Evolutionary conservation across 192 early-diverging fungal species (phyloP).

Genomic region (Rhizoclosmatium globosum): DNA sequence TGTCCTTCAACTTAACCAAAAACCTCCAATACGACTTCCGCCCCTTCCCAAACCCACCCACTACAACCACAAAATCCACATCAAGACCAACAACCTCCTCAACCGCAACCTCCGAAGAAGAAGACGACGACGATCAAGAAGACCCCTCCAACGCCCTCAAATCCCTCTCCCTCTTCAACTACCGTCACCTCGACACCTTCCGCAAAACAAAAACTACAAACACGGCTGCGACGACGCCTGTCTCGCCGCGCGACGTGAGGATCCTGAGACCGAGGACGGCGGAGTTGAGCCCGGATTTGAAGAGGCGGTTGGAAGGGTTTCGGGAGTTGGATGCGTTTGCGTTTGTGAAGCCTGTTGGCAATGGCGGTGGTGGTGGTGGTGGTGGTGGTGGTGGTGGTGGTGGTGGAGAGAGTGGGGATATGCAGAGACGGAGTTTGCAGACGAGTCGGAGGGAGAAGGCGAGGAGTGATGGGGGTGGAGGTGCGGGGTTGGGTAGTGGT

Average conservation of each 20-base stretch:
- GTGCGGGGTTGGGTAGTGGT: neutral
- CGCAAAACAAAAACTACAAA: neutral
- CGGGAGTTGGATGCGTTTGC: slow-evolving; percentile 35
- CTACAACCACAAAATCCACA: neutral
- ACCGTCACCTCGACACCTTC: neutral
- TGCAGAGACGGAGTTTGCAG: neutral
- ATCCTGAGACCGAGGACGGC: slow-evolving; percentile 34
- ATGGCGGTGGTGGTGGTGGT: neutral
- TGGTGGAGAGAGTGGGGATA: slow-evolving; percentile 7
- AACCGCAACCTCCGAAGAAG: neutral
- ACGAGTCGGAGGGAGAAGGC: no score
- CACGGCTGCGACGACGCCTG: neutral
- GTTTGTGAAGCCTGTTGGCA: slow-evolving; percentile 21
- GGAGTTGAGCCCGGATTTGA: slow-evolving; percentile 29
- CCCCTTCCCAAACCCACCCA: neutral
- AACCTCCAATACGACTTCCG: slow-evolving; percentile 38
- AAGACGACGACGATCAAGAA: slow-evolving; percentile 25
- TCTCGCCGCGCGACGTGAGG: neutral
- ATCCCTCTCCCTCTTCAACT: slow-evolving; percentile 4
- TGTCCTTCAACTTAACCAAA: slow-evolving; percentile 27
- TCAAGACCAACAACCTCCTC: neutral
- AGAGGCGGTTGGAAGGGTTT: slow-evolving; percentile 15
- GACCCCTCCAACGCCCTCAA: neutral
- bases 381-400: neutral
- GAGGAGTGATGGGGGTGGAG: neutral